Conservation (phyloP, 768 basidiomycete species). For the Mycena polygramma region DNA sequence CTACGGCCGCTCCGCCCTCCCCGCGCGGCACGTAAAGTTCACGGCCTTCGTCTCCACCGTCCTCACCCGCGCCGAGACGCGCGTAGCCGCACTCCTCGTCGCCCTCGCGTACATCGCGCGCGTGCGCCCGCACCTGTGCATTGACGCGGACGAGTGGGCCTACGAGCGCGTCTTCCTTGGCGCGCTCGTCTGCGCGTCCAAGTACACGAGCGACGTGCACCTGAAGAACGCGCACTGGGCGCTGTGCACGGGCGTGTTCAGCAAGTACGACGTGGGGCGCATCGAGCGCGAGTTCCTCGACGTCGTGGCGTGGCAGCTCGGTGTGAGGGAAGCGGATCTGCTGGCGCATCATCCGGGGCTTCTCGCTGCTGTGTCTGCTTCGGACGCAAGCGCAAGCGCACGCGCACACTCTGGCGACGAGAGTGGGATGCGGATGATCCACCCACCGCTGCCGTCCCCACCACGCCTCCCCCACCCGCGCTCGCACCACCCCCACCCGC, state of each 20-base stretch:
- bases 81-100: slow-evolving; percentile 14
- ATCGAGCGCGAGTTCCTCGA: slow-evolving; percentile 31
- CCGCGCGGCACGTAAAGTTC: slow-evolving; percentile 6
- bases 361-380: background rate
- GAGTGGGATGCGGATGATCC: too few relatives aligned
- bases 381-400: too few relatives aligned
- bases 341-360: slow-evolving; percentile 19
- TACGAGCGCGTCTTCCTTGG: slow-evolving; percentile 29
- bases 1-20: background rate
- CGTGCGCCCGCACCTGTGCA: slow-evolving; percentile 19
- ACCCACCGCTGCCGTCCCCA: too few relatives aligned
- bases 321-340: slow-evolving; percentile 12
- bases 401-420: too few relatives aligned
- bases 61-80: slow-evolving; percentile 19
- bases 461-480: too few relatives aligned
- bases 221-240: slow-evolving; percentile 27
- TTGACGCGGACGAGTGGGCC: slow-evolving; percentile 21
- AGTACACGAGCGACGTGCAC: slow-evolving; percentile 20
- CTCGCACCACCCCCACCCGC: too few relatives aligned
- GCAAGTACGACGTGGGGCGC: slow-evolving; percentile 18
- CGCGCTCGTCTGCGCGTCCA: slow-evolving; percentile 20
- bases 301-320: slow-evolving; percentile 27
- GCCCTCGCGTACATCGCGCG: slow-evolving; percentile 25
- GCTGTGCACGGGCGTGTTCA: slow-evolving; percentile 12
- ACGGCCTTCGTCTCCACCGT: slow-evolving; percentile 15